Conservation (phyloP, 1,284 basidiomycete genomes). For the Cutaneotrichosporon mucoides region DNA sequence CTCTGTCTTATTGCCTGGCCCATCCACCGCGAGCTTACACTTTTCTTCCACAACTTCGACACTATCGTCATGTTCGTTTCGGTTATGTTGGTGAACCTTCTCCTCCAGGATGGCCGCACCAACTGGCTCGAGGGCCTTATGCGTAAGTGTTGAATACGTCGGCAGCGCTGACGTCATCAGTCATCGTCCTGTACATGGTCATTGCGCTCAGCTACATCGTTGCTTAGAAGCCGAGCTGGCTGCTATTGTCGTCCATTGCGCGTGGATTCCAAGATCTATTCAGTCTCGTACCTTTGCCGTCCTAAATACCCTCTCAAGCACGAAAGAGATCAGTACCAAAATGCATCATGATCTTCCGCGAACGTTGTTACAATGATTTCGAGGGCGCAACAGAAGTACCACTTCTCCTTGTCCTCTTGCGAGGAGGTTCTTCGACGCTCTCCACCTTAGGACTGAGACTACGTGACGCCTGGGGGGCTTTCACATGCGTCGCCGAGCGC, state of each 20-base stretch:
- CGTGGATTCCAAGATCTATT: not conserved
- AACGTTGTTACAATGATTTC: too few species aligned
- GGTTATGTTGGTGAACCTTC: conserved; percentile 73
- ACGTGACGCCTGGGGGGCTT: too few species aligned
- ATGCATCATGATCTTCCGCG: not conserved
- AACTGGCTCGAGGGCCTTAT: conserved; percentile 86
- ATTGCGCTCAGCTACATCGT: conserved; percentile 12
- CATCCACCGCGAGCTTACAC: conserved; percentile 62
- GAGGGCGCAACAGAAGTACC: too few species aligned
- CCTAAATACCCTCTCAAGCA: conserved; percentile 2
- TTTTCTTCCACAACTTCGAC: conserved; percentile 66
- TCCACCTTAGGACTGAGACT: too few species aligned
- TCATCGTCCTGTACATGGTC: conserved; percentile 15
- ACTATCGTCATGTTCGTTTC: conserved; percentile 80
- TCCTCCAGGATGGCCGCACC: conserved; percentile 69
- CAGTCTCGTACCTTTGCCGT: not conserved
- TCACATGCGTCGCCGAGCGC: too few species aligned
- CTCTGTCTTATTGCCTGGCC: conserved; percentile 79
- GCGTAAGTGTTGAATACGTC: conserved; percentile 33
- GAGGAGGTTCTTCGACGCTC: too few species aligned
- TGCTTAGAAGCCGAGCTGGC: not conserved
- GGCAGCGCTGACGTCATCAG: conserved; percentile 39
- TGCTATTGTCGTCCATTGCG: not conserved
- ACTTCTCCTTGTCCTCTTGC: too few species aligned
- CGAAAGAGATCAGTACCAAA: not conserved